Base-by-base conservation (phyloP, 1,284 basidiomycete species). In the Ganoderma meredithae region DNA sequence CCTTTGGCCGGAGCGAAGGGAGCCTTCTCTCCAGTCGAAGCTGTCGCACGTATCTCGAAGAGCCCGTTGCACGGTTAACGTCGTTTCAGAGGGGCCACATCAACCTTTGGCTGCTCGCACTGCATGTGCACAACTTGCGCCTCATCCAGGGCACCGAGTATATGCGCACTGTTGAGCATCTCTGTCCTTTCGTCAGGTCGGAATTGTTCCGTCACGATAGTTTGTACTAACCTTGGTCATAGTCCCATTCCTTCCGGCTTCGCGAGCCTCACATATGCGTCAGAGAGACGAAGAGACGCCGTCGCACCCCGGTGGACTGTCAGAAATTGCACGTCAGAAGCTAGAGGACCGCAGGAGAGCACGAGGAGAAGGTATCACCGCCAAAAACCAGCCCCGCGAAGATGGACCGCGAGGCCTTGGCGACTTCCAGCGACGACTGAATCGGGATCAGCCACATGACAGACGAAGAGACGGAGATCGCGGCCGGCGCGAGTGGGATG, bases 231-330 rank as follows among this genome's bases (percentile, higher is more conserved):
- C 58, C 8, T 22, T n/a, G 27, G 5, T 10, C 3, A 47, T 52
- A 96, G 95, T 97, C 7, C 95, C 95, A 0, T 85, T 79, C 39
- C 76, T 96, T 12, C 93, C 93, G 66, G 82, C 85, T 65, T 80
- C 85, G 19, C 85, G 89, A 56, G 80, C 83, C 15, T 83, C 82
- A 47, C 88, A 92, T 74, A 79, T 86, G 1, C 88, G 96, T 13
- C 90, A 94, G 69, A 83, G 92, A 73, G 93, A 90, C 0, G 93
- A 94, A 72, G 96, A 97, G 73, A 98, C 96, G 0, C 96, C 96
- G 0, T 97, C 96, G n/a, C 94, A 97, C 77, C 92, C 94, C 0
- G 92, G 94, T 60, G 97, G 96, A 13, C 82, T 98, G 39, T 93
- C 93, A 0, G 92, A 95, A 33, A 81, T 83, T 1, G 95, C 92